Conservation (phyloP, 2,329 filamentous ascomycete genomes). For the Chaetomium sp. region DNA sequence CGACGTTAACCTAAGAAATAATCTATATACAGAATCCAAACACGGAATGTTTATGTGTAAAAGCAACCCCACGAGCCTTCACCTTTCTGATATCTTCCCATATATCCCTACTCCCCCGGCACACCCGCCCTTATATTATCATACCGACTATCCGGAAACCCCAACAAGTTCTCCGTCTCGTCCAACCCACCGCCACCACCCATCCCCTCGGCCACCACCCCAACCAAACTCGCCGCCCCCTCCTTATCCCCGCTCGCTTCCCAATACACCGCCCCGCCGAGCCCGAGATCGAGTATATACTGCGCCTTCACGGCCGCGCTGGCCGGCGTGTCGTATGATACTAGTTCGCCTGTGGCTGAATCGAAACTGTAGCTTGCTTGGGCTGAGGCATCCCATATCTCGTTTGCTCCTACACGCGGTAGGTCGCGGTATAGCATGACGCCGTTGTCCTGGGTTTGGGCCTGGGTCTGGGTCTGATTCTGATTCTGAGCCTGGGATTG, state of each 20-base stretch:
- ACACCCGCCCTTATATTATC: constrained; percentile 44
- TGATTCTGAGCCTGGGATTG: constrained; percentile 54
- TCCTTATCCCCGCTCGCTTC: constrained; percentile 63
- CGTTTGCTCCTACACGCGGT: constrained; percentile 52
- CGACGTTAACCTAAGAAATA: too few species aligned
- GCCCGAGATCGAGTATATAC: constrained; percentile 52
- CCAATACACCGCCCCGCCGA: constrained; percentile 82
- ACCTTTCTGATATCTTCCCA: neutral
- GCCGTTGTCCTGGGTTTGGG: constrained; percentile 42
- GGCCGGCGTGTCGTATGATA: constrained; percentile 61
- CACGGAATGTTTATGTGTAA: neutral
- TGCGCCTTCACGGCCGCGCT: constrained; percentile 55
- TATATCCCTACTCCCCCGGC: constrained; percentile 15
- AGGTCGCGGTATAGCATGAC: constrained; percentile 70
- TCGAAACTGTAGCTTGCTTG: constrained; percentile 71
- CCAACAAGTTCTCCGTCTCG: constrained; percentile 43
- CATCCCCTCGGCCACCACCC: constrained; percentile 41
- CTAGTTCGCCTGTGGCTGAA: constrained; percentile 47
- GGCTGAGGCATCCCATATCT: constrained; percentile 49
- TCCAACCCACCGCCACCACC: constrained; percentile 38
- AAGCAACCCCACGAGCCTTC: neutral
- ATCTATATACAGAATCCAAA: neutral
- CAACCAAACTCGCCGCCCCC: constrained; percentile 51
- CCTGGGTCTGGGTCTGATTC: constrained; percentile 2
- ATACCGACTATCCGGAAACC: constrained; percentile 51